A percentile compares a stretch with the other conserved stretches of the same genome.
Conservation (phyloP, 1,284 basidiomycete genomes). For the Leccinum holopus region DNA sequence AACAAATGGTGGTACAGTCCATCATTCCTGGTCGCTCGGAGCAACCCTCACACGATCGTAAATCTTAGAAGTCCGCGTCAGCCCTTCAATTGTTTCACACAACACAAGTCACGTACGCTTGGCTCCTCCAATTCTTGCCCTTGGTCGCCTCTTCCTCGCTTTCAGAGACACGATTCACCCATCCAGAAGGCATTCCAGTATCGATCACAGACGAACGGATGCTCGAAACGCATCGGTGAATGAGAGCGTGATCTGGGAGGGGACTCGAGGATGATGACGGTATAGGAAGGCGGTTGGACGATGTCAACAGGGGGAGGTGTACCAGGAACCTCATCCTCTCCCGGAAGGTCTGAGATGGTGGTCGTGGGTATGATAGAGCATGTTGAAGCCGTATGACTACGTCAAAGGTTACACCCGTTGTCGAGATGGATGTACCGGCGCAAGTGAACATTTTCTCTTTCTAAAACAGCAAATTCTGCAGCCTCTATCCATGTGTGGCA, state of each 20-base stretch:
- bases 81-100: neutral
- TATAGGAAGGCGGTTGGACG: slow-evolving; percentile 20
- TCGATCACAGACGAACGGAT: slow-evolving; percentile 66
- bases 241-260: slow-evolving; percentile 34
- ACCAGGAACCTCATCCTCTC: slow-evolving; percentile 10
- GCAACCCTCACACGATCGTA: slow-evolving; percentile 6
- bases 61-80: slow-evolving; percentile 18
- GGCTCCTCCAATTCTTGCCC: slow-evolving; percentile 65
- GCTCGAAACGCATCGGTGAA: slow-evolving; percentile 55
- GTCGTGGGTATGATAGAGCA: neutral
- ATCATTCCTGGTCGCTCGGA: neutral
- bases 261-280: slow-evolving; percentile 16
- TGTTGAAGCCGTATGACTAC: no score
- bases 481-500: no score
- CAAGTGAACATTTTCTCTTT: no score
- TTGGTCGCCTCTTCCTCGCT: slow-evolving; percentile 48
- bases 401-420: no score
- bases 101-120: slow-evolving; percentile 46
- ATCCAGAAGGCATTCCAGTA: slow-evolving; percentile 67
- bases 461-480: no score
- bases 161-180: slow-evolving; percentile 66
- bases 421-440: no score
- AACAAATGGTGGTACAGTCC: neutral
- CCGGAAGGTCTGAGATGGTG: slow-evolving; percentile 10
- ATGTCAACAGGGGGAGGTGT: slow-evolving; percentile 20